Base-by-base conservation (phyloP, 768 basidiomycete genomes). In the Panus rudis region DNA sequence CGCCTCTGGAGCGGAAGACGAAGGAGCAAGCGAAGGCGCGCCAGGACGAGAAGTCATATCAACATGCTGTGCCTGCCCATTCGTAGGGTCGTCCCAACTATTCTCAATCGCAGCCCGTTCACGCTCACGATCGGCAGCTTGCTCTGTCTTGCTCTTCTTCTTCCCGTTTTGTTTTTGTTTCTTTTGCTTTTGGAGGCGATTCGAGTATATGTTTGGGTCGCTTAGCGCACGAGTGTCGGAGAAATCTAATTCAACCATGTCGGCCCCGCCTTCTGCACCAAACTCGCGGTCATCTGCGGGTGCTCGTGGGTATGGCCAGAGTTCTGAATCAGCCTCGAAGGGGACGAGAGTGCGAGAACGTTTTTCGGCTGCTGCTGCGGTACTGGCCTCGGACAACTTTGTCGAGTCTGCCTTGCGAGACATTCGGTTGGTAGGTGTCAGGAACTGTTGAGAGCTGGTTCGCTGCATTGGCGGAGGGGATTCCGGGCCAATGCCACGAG, bases 201-300 rank as follows among this genome's bases (percentile, higher is more conserved):
- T 44, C 23, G 62, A 61, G 52, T 83, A 84, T 8, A 73, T 71
- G 37, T 71, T 72, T 2, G 77, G 75, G 50, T 87, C 79, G 55
- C 82, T 84, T 53, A 88, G 59, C 17, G 81, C 78, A 45, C 81
- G 79, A 32, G 74, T 87, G 43, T 87, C 85, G 4, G 71, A 71
- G 53, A 84, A 88, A 57, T 84, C 81, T 39, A 88, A 75, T 58
- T 87, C 85, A 8, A 87, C 72, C 20, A 88, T 75, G 42, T 83
- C 84, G 4, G 68, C 69, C 4, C 74, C 75, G n/a, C 69, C 68
- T 12, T 22, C 40, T 11, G 41, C 31, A 8, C 14, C 4, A 8
- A 56, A 55, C 3, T 63, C 65, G 20, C 54, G 55, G 44, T 69
- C 68, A 43, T 69, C 63, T 37, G 68, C 62, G 10, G 69, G 68